These are phyloP conservation scores for Trypanosoma caninum DNA, from an alignment of 208 protist genomes.

Conservation along the genomic window DNA sequence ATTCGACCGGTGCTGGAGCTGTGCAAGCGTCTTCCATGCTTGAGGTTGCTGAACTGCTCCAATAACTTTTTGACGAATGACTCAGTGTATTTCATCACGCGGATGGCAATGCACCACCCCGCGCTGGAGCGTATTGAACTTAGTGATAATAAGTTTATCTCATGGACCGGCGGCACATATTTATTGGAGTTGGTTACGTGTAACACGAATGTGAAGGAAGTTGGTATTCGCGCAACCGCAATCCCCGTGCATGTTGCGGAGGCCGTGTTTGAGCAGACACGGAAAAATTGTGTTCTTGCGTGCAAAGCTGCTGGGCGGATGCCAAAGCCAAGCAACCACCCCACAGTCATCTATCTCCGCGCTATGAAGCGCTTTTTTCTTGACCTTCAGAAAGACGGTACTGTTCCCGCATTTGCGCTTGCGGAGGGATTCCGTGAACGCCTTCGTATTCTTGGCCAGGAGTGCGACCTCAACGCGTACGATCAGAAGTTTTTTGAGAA, in stretches of 20 bases:
- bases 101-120: slow-evolving; percentile 58
- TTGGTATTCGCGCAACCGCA: slow-evolving; percentile 40
- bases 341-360: slow-evolving; percentile 55
- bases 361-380: slow-evolving; percentile 63
- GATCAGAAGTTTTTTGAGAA: slow-evolving; percentile 39
- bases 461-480: slow-evolving; percentile 27
- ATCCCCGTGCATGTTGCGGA: slow-evolving; percentile 32
- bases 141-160: slow-evolving; percentile 58
- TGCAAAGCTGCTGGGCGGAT: slow-evolving; percentile 20
- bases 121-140: slow-evolving; percentile 55
- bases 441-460: slow-evolving; percentile 31
- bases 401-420: slow-evolving; percentile 20
- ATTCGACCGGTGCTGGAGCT: slow-evolving; percentile 43
- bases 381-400: slow-evolving; percentile 28
- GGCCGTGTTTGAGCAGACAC: slow-evolving; percentile 48
- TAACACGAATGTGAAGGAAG: slow-evolving; percentile 53
- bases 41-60: slow-evolving; percentile 40
- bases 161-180: slow-evolving; percentile 79
- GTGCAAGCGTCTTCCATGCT: slow-evolving; percentile 49
- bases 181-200: slow-evolving; percentile 42
- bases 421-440: slow-evolving; percentile 35
- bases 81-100: slow-evolving; percentile 48
- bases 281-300: slow-evolving; percentile 45
- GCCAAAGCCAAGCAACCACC: slow-evolving; percentile 46
- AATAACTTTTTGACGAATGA: slow-evolving; percentile 79